Evolutionary conservation across 441 rosid species (phyloP).

Genomic region (Hypseocharis bilobata): DNA sequence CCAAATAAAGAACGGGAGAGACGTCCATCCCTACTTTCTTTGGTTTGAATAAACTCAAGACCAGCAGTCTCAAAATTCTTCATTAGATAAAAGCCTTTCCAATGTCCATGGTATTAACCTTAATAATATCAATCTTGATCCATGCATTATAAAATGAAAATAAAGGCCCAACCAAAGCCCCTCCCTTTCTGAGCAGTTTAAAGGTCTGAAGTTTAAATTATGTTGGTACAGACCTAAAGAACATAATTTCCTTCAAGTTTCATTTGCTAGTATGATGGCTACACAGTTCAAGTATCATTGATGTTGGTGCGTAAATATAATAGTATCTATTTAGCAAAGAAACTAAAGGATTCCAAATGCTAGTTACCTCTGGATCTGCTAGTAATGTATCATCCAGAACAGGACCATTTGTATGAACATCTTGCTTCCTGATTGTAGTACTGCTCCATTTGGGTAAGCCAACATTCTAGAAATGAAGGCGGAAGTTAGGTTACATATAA

Average conservation of each 20-base stretch:
- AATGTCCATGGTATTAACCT: too few relatives aligned
- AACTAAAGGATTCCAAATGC: neutral
- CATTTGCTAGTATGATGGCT: neutral
- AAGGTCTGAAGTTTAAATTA: too few relatives aligned
- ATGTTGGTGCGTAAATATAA: neutral
- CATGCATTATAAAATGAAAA: too few relatives aligned
- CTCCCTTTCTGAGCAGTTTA: too few relatives aligned
- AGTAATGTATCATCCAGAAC: slow-evolving; percentile 74
- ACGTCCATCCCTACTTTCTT: too few relatives aligned
- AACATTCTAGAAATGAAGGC: slow-evolving; percentile 42
- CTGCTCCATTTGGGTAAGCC: slow-evolving; percentile 88
- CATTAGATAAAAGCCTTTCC: neutral
- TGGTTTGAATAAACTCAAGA: neutral
- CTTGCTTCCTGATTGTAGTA: slow-evolving; percentile 76
- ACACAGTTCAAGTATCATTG: neutral
- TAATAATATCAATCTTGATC: neutral
- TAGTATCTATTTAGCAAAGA: neutral
- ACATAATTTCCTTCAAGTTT: slow-evolving; percentile 1
- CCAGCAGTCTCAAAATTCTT: neutral
- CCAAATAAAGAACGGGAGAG: neutral
- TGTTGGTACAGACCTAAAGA: too few relatives aligned
- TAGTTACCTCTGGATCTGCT: slow-evolving; percentile 73
- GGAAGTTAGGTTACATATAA: slow-evolving; percentile 15
- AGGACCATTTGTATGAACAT: slow-evolving; percentile 77
- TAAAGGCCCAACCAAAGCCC: too few relatives aligned